Evolutionary conservation across 2,329 filamentous ascomycete genomes (phyloP).

Genomic region (Elsinoe ampelina): DNA sequence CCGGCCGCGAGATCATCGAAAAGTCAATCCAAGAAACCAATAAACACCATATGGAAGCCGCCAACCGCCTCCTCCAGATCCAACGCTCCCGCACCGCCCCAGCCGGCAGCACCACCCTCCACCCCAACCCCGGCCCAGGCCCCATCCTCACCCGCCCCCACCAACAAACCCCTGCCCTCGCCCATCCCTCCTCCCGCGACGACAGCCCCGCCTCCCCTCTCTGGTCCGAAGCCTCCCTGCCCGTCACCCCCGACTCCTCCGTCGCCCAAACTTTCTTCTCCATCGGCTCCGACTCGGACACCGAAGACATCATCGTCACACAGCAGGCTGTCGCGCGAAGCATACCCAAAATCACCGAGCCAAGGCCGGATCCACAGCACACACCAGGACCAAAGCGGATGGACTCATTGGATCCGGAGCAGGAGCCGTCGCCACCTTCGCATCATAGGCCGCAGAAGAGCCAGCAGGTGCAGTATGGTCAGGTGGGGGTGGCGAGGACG

Average conservation of each 20-base stretch:
- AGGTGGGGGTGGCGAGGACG: conserved; percentile 1
- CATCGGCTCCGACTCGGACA: conserved; percentile 13
- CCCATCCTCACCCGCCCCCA: conserved; percentile 14
- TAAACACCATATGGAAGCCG: conserved; percentile 14
- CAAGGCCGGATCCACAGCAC: neutral
- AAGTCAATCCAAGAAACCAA: conserved; percentile 4
- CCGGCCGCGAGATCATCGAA: conserved; percentile 9
- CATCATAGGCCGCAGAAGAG: neutral
- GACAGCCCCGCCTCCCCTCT: conserved; percentile 18
- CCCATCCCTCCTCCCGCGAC: conserved; percentile 12
- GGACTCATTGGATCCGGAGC: conserved; percentile 1
- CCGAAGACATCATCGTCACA: neutral
- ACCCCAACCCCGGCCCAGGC: conserved; percentile 17
- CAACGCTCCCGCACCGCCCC: conserved; percentile 24
- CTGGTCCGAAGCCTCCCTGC: conserved; percentile 23
- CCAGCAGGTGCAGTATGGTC: neutral
- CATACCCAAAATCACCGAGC: conserved; percentile 6
- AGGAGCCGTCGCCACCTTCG: neutral
- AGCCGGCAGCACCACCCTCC: conserved; percentile 13
- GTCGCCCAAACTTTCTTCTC: conserved; percentile 15
- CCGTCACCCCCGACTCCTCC: conserved; percentile 20
- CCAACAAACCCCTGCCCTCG: conserved; percentile 8
- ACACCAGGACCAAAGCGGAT: conserved; percentile 8
- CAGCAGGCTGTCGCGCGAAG: conserved; percentile 2
- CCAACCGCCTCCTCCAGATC: conserved; percentile 17